Evolutionary conservation across 208 protist species (phyloP).

Genomic region (Wallacemonas rigidus): DNA sequence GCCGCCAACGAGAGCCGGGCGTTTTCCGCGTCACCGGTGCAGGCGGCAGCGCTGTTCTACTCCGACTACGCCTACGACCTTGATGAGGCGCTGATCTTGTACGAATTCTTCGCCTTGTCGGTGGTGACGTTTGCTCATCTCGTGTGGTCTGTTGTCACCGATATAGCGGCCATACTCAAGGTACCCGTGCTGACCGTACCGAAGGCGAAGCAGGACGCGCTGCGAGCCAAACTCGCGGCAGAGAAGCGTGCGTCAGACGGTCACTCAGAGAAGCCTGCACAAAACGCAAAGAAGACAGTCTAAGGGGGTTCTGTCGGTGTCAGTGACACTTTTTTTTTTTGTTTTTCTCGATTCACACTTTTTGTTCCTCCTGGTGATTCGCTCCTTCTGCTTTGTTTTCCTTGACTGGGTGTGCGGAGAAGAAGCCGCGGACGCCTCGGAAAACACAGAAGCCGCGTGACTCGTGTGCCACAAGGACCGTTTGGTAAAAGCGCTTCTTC

Average conservation of each 20-base stretch:
- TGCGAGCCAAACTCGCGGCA: slow-evolving; percentile 30
- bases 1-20: neutral
- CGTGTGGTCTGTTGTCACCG: slow-evolving; percentile 43
- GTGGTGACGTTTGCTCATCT: slow-evolving; percentile 60
- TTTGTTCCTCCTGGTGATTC: too few relatives aligned
- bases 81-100: slow-evolving; percentile 61
- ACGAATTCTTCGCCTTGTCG: slow-evolving; percentile 66
- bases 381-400: too few relatives aligned
- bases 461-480: too few relatives aligned
- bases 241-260: slow-evolving; percentile 13
- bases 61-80: slow-evolving; percentile 38
- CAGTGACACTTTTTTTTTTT: neutral
- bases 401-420: too few relatives aligned
- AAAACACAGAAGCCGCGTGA: too few relatives aligned
- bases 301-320: neutral
- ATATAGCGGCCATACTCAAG: slow-evolving; percentile 43
- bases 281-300: neutral
- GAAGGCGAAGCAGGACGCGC: slow-evolving; percentile 41
- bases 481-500: too few relatives aligned
- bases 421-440: too few relatives aligned
- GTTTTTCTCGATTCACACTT: neutral
- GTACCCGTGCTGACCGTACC: slow-evolving; percentile 71
- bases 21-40: slow-evolving; percentile 1
- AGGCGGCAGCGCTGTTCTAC: slow-evolving; percentile 17
- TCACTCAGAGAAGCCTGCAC: neutral